Base-by-base conservation (phyloP, 73 alveolate species). In the Diophrys sp. region DNA sequence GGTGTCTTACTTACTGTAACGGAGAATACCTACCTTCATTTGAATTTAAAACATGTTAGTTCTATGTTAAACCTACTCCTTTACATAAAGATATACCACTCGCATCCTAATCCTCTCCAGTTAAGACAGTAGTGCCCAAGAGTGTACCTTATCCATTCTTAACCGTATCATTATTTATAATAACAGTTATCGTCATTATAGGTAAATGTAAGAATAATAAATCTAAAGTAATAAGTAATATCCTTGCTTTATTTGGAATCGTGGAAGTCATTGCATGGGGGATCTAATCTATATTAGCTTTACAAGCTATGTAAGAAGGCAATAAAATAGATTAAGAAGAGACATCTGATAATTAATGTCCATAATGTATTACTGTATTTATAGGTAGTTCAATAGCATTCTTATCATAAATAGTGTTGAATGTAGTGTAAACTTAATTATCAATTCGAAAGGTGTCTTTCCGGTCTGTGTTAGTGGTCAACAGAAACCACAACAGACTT, bases 221-320 rank as follows among this genome's bases (percentile, higher is more conserved):
- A 62, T 74, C 84, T 23, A 28, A 74, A n/a, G 67, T 82, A 14
- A 2, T 82, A 18, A n/a, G 79, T 8, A 82, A 82, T 55, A 23
- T 44, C 1, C 68, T 74, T 29, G 84, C 71, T 5, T 8, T 82
- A 18, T 67, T 82, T 24, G 80, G 90, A 2, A 1, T 82, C 26
- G 68, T 74, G n/a, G 90, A 82, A 66, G 62, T 71, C 71, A 70
- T 75, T n/a, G 18, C 69, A 14, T 23, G 55, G 25, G 26, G 67
- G 14, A 54, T 33, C 44, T 29, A 56, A 44, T 32, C 54, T 0
- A 29, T 29, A 29, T 28, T 69, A 25, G 77, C 81, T 1, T 62
- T 56, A 26, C n/a, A n/a, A n/a, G n/a, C n/a, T n/a, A n/a, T n/a
- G n/a, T n/a, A n/a, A n/a, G n/a, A n/a, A n/a, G n/a, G n/a, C n/a